Conservation (phyloP, 148 eudicot species). For the Nyssa sinensis region DNA sequence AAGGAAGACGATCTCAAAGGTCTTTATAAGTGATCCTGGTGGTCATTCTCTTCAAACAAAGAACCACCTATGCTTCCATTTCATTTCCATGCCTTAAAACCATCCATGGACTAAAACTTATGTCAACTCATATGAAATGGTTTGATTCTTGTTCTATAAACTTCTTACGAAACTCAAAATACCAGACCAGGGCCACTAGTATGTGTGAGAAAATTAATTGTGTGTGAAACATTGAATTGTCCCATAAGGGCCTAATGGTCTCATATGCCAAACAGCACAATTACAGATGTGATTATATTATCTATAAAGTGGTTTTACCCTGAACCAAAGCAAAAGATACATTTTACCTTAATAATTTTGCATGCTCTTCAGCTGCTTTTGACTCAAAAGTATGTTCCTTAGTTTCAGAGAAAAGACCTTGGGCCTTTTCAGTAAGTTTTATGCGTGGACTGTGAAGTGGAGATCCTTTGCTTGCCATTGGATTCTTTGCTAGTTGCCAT, state of each 20-base stretch:
- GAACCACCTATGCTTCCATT: neutral
- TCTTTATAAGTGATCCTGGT: neutral
- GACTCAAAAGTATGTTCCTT: constrained; percentile 93
- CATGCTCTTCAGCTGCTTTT: constrained; percentile 98
- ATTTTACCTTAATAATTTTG: constrained; percentile 72
- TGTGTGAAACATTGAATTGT: neutral
- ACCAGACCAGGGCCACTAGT: neutral
- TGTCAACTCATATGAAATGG: neutral
- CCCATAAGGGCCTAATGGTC: neutral
- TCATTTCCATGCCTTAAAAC: neutral
- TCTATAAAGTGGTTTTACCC: neutral
- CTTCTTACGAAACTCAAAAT: neutral
- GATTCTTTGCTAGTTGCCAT: constrained; percentile 80
- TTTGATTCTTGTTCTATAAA: neutral
- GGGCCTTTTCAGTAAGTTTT: constrained; percentile 84
- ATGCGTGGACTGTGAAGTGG: constrained; percentile 92
- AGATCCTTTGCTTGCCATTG: constrained; percentile 91
- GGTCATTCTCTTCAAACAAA: neutral
- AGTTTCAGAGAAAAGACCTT: constrained; percentile 77
- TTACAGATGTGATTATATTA: neutral
- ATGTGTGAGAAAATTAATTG: neutral
- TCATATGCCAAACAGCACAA: neutral
- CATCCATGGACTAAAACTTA: neutral
- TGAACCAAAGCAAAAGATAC: neutral
- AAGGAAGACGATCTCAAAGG: neutral